Percentiles rank a stretch among this genome's conserved stretches.
phyloP scores from a whole-genome alignment of 148 eudicot species.

The Rhododendron williamsianum region DNA sequence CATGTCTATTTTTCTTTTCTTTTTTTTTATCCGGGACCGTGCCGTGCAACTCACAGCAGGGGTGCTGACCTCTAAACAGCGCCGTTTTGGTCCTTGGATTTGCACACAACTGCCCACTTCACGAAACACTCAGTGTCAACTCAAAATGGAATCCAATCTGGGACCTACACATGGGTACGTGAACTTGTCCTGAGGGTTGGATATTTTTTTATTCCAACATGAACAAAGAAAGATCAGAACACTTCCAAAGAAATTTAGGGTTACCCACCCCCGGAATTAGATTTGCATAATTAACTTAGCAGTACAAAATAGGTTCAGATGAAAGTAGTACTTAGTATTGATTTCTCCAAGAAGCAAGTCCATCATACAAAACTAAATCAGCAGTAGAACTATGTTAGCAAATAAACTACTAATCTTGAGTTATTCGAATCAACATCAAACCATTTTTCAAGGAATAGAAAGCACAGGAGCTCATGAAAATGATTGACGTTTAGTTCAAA shows the following conservation, averaged over 20 bases:
- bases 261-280: neutral
- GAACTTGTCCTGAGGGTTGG: neutral
- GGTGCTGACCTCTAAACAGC: no score
- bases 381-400: neutral
- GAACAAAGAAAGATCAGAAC: neutral
- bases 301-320: neutral
- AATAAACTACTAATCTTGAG: neutral
- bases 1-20: no score
- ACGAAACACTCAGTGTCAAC: neutral
- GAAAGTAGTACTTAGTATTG: neutral
- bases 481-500: constrained; percentile 27
- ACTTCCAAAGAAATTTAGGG: neutral
- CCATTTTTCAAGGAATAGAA: neutral
- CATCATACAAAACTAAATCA: neutral
- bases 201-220: neutral
- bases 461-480: neutral
- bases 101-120: no score
- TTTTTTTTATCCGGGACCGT: no score
- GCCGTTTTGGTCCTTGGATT: no score
- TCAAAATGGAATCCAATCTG: neutral
- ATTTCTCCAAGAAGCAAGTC: neutral
- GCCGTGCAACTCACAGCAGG: no score
- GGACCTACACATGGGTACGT: neutral
- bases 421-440: neutral
- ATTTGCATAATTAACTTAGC: neutral